A percentile compares a stretch with the other conserved stretches of the same genome.
Conservation (phyloP, 805 yeast genomes). For the Saturnispora mendoncae region DNA sequence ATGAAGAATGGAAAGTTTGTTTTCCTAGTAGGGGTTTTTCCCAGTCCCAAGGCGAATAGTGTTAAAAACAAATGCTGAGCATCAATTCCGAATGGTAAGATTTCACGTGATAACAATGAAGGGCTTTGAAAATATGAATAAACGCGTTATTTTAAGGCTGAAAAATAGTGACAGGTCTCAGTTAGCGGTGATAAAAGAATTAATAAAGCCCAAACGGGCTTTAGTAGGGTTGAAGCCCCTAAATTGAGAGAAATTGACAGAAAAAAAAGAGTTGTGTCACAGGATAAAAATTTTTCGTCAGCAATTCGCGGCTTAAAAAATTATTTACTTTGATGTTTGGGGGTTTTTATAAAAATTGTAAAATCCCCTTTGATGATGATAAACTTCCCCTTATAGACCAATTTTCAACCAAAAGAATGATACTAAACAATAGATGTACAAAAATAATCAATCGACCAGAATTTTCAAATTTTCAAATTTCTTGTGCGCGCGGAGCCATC, state of each 20-base stretch:
- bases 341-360: neutral
- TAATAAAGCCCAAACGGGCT: no score
- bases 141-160: no score
- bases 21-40: no score
- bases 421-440: neutral
- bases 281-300: neutral
- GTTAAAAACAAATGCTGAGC: no score
- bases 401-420: neutral
- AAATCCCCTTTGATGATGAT: neutral
- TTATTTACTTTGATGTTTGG: neutral
- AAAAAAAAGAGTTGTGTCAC: neutral
- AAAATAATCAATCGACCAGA: neutral
- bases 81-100: no score
- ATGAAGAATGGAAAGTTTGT: no score
- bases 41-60: no score
- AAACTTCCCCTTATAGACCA: neutral
- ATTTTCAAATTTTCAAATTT: neutral
- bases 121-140: no score
- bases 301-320: neutral
- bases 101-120: no score
- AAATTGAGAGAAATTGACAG: neutral
- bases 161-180: no score
- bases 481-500: constrained; percentile 4
- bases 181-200: no score
- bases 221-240: no score